Base-by-base conservation (phyloP, 495 filamentous ascomycete species). In the Daldinia loculata region DNA sequence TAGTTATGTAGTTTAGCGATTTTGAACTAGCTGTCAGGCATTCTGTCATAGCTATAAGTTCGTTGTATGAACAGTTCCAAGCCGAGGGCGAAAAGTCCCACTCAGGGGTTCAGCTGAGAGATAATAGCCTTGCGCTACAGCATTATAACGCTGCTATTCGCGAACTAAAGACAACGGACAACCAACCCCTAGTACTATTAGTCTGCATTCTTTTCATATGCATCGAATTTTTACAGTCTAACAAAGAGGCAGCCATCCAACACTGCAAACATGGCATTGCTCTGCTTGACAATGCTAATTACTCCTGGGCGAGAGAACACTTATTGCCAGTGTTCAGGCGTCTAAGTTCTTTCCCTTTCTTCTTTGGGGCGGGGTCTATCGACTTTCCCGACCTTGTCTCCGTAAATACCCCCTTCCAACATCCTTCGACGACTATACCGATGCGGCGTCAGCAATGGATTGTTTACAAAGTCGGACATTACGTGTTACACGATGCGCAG, bases 191-290 rank as follows among this genome's bases (percentile, higher is more conserved):
- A 17, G 82, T 87, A 15, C 74, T 88, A 14, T 79, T 87, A 7
- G 83, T 80, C n/a, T 88, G 86, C 59, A 75, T 86, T 11, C 75
- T 88, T 50, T 88, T 87, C 52, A 84, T 86, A 30, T 87, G 85
- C 67, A 84, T 88, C 45, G 86, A 88, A 66, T 77, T 80, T 9
- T 69, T 88, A 4, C 80, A 82, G 19, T 84, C 80, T 3, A 80
- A 86, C 71, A 72, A 76, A 6, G 52, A 76, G 8, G 79, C 76
- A 2, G 84, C 83, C 22, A 74, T 82, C n/a, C 56, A 61, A 15
- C 76, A 84, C 19, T 81, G 76, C 58, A 75, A 74, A 36, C 79
- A 84, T 62, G 83, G 82, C 38, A 69, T 78, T 63, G 63, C 53
- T 19, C 78, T 81, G 29, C 67, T 80, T 11, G 73, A 77, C 15